Percentiles rank a stretch among this genome's conserved stretches.
Evolutionary conservation across 345 rosid genomes (phyloP).

Genomic region (Heritiera littoralis): DNA sequence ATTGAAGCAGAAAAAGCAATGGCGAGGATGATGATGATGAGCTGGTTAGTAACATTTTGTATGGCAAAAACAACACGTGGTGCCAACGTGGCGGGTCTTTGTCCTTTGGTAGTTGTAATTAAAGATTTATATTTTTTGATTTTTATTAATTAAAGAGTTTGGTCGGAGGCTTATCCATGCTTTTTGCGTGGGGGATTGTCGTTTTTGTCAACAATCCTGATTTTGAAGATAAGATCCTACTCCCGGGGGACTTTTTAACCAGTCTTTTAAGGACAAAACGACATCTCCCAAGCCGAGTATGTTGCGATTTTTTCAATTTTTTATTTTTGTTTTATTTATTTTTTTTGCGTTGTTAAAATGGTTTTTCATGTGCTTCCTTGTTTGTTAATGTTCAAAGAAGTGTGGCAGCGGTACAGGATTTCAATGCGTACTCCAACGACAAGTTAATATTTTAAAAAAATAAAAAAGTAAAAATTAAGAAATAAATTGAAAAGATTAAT

Average conservation of each 20-base stretch:
- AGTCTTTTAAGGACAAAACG: background rate
- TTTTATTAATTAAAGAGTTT: background rate
- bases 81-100: background rate
- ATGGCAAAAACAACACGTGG: background rate
- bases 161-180: background rate
- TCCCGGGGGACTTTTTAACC: background rate
- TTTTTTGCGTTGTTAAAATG: too few species aligned
- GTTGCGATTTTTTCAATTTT: too few species aligned
- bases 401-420: too few species aligned
- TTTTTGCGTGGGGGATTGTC: background rate
- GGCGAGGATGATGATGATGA: background rate
- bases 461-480: too few species aligned
- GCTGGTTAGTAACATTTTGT: background rate
- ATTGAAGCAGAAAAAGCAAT: background rate
- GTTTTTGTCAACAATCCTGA: background rate
- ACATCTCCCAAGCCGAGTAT: background rate
- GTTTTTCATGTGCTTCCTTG: too few species aligned
- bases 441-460: too few species aligned
- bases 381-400: too few species aligned
- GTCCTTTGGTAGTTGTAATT: background rate
- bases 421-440: too few species aligned
- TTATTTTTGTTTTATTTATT: too few species aligned
- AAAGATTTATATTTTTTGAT: too few species aligned
- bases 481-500: too few species aligned
- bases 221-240: background rate